Conservation (phyloP, 2,329 filamentous ascomycete species). For the Penicillium palitans region DNA sequence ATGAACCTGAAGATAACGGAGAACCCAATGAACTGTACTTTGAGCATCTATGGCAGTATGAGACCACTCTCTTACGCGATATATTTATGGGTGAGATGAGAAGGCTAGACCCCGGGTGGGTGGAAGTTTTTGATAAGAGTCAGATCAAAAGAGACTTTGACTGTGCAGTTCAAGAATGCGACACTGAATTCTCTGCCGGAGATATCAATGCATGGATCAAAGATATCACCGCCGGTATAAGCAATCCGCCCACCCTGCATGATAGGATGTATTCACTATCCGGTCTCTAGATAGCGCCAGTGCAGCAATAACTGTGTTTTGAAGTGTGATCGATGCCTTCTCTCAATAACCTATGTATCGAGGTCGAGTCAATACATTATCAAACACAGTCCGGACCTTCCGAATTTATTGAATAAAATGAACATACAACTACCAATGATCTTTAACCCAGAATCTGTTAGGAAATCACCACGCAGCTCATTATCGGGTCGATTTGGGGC, state of each 20-base stretch:
- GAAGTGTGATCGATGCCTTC: background rate
- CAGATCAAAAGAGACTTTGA: constrained; percentile 17
- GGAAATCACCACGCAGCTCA: no score
- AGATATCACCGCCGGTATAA: background rate
- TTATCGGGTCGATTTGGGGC: no score
- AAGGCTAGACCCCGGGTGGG: constrained; percentile 2
- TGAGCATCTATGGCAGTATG: constrained; percentile 18
- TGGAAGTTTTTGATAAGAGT: constrained; percentile 1
- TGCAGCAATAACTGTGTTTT: background rate
- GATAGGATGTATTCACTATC: background rate
- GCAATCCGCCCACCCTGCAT: background rate
- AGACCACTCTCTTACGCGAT: constrained; percentile 18
- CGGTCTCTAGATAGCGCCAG: background rate
- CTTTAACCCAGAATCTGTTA: no score
- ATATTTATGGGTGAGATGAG: constrained; percentile 19
- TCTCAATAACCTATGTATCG: no score
- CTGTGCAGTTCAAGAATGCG: background rate
- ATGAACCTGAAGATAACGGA: background rate
- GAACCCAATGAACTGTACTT: constrained; percentile 14
- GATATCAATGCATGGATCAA: background rate
- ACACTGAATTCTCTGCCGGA: background rate
- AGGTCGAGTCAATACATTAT: no score
- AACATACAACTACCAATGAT: no score
- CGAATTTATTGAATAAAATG: no score
- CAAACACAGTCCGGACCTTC: no score